phyloP scores from a whole-genome alignment of 371 early-diverging fungal species.

The Dichotomocladium elegans region DNA sequence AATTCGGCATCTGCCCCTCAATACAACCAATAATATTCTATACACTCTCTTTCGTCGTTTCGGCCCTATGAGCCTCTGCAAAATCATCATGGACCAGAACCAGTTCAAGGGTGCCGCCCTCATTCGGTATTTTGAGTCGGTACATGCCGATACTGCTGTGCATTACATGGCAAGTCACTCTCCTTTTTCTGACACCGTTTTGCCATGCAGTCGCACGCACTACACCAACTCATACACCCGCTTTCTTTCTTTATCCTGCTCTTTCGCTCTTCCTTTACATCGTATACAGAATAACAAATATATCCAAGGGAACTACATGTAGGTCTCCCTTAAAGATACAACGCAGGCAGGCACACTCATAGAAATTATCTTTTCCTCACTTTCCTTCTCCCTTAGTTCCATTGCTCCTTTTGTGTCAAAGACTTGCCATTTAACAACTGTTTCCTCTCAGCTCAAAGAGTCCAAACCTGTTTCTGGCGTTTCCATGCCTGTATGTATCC shows the following conservation, averaged over 20 bases:
- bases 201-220: too few relatives aligned
- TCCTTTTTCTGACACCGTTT: too few relatives aligned
- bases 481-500: neutral
- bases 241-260: neutral
- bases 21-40: conserved; percentile 27
- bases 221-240: neutral
- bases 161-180: conserved; percentile 34
- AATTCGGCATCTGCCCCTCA: conserved; percentile 29
- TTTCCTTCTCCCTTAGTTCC: conserved; percentile 3
- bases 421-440: neutral
- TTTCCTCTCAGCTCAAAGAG: neutral
- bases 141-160: conserved; percentile 33
- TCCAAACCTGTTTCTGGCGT: neutral
- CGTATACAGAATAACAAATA: conserved; percentile 29
- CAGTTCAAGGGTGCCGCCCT: conserved; percentile 36
- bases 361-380: neutral
- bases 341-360: neutral
- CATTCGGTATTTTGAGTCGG: conserved; percentile 40
- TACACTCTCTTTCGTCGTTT: conserved; percentile 42
- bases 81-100: conserved; percentile 31
- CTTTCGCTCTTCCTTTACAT: neutral
- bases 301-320: conserved; percentile 34
- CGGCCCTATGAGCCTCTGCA: conserved; percentile 46
- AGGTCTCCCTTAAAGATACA: conserved; percentile 23
- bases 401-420: conserved; percentile 16